Conservation (phyloP, 331 rosid species). For the Stylosanthes scabra region DNA sequence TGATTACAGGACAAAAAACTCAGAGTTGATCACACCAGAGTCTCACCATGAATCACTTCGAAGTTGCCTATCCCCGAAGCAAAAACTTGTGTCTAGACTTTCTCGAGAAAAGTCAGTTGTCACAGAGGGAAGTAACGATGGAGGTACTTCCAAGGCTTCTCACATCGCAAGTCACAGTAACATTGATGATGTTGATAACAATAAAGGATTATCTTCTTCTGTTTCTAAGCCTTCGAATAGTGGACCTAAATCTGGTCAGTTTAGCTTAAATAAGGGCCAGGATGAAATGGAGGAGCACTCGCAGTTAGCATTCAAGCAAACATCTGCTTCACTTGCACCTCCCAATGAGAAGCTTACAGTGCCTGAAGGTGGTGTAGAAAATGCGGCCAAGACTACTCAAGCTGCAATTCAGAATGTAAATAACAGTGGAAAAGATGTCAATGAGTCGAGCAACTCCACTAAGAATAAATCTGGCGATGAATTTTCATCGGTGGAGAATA, state of each 20-base stretch:
- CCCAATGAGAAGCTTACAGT: background rate
- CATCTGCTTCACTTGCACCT: constrained; percentile 27
- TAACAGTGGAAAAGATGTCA: constrained; percentile 27
- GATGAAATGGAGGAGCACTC: constrained; percentile 51
- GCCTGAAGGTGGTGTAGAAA: constrained; percentile 31
- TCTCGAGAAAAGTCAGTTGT: constrained; percentile 42
- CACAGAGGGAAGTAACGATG: constrained; percentile 33
- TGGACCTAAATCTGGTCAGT: constrained; percentile 32
- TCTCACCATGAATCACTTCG: constrained; percentile 29
- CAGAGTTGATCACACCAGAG: constrained; percentile 43
- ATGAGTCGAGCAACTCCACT: constrained; percentile 38
- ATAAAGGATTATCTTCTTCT: constrained; percentile 37
- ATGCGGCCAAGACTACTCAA: constrained; percentile 35
- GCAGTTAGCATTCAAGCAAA: constrained; percentile 63
- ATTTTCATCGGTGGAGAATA: constrained; percentile 38
- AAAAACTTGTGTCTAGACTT: constrained; percentile 43
- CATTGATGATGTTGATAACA: constrained; percentile 32
- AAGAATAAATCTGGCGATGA: constrained; percentile 37
- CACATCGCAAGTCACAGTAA: constrained; percentile 34
- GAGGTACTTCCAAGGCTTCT: constrained; percentile 34
- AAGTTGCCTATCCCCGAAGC: constrained; percentile 36
- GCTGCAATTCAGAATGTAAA: constrained; percentile 39
- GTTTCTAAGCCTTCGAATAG: constrained; percentile 44
- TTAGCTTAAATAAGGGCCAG: constrained; percentile 37
- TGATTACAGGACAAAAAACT: constrained; percentile 32